Conservation (phyloP, 1,139 yeast genomes). For the Suhomyces kunorum region DNA sequence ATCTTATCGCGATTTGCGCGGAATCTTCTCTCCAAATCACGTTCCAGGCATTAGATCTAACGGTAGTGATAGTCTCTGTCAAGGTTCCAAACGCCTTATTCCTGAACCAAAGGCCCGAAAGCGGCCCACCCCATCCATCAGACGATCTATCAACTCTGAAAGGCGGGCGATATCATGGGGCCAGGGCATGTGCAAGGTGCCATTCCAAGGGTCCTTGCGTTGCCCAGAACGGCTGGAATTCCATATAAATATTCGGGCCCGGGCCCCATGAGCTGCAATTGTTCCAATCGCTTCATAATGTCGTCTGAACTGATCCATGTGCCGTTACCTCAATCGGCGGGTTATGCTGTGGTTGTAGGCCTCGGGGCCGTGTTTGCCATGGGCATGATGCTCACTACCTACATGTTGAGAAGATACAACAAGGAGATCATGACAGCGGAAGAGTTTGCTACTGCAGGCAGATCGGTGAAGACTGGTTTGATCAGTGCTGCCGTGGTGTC, state of each 20-base stretch:
- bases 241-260: no score
- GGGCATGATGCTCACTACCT: conserved; percentile 77
- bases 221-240: no score
- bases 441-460: conserved; percentile 86
- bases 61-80: no score
- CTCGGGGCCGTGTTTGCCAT: conserved; percentile 78
- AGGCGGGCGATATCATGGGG: no score
- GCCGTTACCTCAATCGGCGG: conserved; percentile 72
- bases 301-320: conserved; percentile 11
- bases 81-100: neutral
- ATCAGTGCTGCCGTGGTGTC: conserved; percentile 87
- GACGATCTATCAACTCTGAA: neutral
- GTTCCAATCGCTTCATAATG: no score
- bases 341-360: conserved; percentile 90
- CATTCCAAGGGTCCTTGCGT: no score
- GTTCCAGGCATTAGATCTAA: no score
- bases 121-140: neutral
- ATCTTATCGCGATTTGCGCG: no score
- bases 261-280: neutral
- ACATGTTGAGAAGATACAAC: conserved; percentile 69
- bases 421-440: conserved; percentile 84
- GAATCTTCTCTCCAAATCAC: no score
- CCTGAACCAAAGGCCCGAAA: conserved; percentile 1
- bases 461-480: conserved; percentile 77
- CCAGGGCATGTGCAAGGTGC: no score